phyloP scores from a whole-genome alignment of 805 yeast species.

The Yamadazyma kitorensis region DNA sequence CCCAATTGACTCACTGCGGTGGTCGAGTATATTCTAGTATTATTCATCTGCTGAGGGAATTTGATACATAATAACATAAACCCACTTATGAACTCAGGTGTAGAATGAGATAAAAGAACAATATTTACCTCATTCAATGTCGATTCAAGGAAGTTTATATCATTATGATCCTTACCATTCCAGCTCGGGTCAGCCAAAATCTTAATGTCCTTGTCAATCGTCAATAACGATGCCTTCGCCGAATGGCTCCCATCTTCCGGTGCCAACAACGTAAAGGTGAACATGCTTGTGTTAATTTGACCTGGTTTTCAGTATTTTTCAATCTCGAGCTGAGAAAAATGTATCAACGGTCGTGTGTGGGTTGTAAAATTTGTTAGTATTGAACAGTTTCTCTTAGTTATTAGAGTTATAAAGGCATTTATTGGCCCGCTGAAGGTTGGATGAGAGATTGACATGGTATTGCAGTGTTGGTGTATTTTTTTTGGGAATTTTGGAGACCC shows the following conservation, averaged over 20 bases:
- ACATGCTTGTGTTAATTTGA: slow-evolving; percentile 30
- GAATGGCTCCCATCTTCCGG: slow-evolving; percentile 26
- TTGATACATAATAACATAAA: slow-evolving; percentile 61
- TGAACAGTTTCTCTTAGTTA: no score
- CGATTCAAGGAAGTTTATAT: slow-evolving; percentile 32
- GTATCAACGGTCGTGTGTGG: neutral
- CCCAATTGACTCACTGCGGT: slow-evolving; percentile 89
- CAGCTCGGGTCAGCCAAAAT: slow-evolving; percentile 74
- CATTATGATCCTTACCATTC: slow-evolving; percentile 49
- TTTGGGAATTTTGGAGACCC: no score
- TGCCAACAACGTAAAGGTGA: slow-evolving; percentile 33
- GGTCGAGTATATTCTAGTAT: slow-evolving; percentile 80
- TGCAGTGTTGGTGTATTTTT: no score
- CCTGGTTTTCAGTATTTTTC: neutral
- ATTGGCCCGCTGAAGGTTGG: no score
- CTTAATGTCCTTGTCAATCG: slow-evolving; percentile 53
- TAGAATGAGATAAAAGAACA: slow-evolving; percentile 83
- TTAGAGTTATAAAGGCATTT: no score
- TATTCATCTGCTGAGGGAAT: slow-evolving; percentile 52
- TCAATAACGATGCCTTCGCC: slow-evolving; percentile 46
- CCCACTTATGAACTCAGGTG: slow-evolving; percentile 77
- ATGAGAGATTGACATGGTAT: no score
- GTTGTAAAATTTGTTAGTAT: no score
- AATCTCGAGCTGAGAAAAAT: neutral
- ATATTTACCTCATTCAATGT: slow-evolving; percentile 51